Evolutionary conservation across 306 rosid species (phyloP).

Genomic region (Dalbergia cochinchinensis): DNA sequence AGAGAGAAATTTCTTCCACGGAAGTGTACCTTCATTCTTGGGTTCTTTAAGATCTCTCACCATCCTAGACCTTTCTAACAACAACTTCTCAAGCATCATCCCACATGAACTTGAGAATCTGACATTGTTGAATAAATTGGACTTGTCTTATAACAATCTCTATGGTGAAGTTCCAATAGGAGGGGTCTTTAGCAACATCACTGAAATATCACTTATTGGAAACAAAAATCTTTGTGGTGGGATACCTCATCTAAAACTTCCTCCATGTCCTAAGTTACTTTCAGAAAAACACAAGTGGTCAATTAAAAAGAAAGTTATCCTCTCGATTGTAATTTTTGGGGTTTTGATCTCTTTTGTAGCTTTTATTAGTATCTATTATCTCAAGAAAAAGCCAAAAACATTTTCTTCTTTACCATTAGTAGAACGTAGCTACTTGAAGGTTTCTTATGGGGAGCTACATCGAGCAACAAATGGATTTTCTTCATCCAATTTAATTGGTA

Average conservation of each 20-base stretch:
- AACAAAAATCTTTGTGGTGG: conserved; percentile 53
- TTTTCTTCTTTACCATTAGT: no score
- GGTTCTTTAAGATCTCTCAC: neutral
- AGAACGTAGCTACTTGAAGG: no score
- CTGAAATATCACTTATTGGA: conserved; percentile 25
- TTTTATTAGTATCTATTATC: no score
- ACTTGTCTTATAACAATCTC: conserved; percentile 52
- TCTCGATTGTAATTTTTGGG: no score
- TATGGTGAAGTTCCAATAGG: conserved; percentile 50
- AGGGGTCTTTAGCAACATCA: conserved; percentile 43
- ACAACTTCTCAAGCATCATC: conserved; percentile 43
- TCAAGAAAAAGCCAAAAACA: no score
- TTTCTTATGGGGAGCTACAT: no score
- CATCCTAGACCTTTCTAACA: conserved; percentile 40
- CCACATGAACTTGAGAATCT: conserved; percentile 28
- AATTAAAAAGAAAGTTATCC: no score
- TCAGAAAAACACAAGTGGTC: no score
- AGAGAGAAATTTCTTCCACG: conserved; percentile 19
- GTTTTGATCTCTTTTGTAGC: no score
- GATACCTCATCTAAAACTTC: conserved; percentile 34
- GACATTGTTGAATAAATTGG: neutral
- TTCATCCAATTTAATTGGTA: no score
- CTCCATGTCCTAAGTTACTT: no score
- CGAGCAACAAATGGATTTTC: no score
- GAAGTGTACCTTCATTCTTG: conserved; percentile 39